Evolutionary conservation across 2,329 filamentous ascomycete genomes (phyloP).

Genomic region (Stachybotrys elegans): DNA sequence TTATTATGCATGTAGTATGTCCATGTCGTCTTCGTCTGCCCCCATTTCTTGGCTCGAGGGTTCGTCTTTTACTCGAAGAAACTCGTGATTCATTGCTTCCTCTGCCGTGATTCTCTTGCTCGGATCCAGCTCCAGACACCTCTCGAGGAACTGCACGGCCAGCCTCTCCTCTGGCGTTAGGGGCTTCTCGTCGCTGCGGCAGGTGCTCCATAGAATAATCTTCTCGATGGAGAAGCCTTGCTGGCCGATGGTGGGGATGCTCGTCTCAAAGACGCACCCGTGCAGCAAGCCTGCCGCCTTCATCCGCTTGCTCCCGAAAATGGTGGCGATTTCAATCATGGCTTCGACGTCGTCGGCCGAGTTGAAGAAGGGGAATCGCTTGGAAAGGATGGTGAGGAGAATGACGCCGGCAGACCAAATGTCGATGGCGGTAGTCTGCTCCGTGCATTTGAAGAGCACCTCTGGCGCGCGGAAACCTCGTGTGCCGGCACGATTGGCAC

Average conservation of each 20-base stretch:
- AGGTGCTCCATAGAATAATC: slow-evolving; percentile 92
- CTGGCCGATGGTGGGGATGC: slow-evolving; percentile 82
- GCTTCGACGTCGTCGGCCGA: slow-evolving; percentile 97
- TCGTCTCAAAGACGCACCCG: slow-evolving; percentile 88
- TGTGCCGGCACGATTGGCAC: slow-evolving; percentile 91
- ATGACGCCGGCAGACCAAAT: slow-evolving; percentile 98
- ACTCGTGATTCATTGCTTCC: slow-evolving; percentile 69
- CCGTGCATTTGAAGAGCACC: slow-evolving; percentile 94
- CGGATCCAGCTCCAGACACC: slow-evolving; percentile 74
- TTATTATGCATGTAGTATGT: slow-evolving; percentile 36
- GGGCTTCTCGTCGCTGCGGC: slow-evolving; percentile 56
- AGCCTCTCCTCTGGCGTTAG: slow-evolving; percentile 64
- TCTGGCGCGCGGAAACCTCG: slow-evolving; percentile 94
- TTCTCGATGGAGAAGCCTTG: slow-evolving; percentile 85
- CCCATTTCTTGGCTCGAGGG: slow-evolving; percentile 21
- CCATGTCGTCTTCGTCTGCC: slow-evolving; percentile 51
- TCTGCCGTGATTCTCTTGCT: slow-evolving; percentile 67
- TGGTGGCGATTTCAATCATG: slow-evolving; percentile 93
- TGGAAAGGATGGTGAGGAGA: slow-evolving; percentile 85
- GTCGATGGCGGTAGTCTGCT: slow-evolving; percentile 90
- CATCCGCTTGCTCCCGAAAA: slow-evolving; percentile 86
- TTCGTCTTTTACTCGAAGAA: slow-evolving; percentile 43
- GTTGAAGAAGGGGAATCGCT: slow-evolving; percentile 97
- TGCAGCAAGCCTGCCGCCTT: slow-evolving; percentile 76
- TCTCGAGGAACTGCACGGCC: slow-evolving; percentile 66